A percentile compares a stretch with the other conserved stretches of the same genome.
These are phyloP conservation scores for Claviceps quebecensis DNA, from an alignment of 2,329 filamentous ascomycete genomes.

Conservation along the genomic window DNA sequence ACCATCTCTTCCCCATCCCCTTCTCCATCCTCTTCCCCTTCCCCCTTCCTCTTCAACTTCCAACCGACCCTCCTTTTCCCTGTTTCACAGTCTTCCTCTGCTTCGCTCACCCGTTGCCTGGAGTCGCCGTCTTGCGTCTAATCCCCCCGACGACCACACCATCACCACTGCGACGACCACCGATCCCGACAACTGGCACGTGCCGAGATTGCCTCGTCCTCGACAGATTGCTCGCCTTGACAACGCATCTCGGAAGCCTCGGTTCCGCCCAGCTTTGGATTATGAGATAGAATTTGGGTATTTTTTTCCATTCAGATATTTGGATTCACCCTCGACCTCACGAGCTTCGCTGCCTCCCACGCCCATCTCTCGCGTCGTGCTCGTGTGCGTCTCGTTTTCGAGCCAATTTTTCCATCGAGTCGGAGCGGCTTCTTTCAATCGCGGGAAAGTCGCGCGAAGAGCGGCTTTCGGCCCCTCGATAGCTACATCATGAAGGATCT, in stretches of 20 bases:
- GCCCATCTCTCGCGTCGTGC: neutral
- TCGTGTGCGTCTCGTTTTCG: slow-evolving; percentile 1
- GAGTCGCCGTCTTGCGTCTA: slow-evolving; percentile 2
- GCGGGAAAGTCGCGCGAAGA: slow-evolving; percentile 3
- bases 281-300: slow-evolving; percentile 24
- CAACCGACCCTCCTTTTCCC: slow-evolving; percentile 1
- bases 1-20: neutral
- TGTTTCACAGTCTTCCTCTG: neutral
- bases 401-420: slow-evolving; percentile 4
- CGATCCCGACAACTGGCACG: slow-evolving; percentile 4
- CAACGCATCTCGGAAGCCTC: slow-evolving; percentile 3
- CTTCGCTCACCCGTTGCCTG: slow-evolving; percentile 5
- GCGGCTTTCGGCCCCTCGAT: slow-evolving; percentile 5
- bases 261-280: slow-evolving; percentile 13
- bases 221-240: slow-evolving; percentile 1
- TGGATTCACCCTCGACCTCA: slow-evolving; percentile 11
- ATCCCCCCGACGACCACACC: neutral
- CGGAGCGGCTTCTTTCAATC: slow-evolving; percentile 2
- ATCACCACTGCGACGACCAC: slow-evolving; percentile 1
- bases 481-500: slow-evolving; percentile 24
- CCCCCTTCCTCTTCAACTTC: slow-evolving; percentile 1
- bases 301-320: slow-evolving; percentile 11
- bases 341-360: slow-evolving; percentile 1
- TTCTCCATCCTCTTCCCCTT: neutral
- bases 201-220: slow-evolving; percentile 4